Evolutionary conservation across 352 stramenopile genomes (phyloP).

Genomic region (Elongisporangium undulatum): DNA sequence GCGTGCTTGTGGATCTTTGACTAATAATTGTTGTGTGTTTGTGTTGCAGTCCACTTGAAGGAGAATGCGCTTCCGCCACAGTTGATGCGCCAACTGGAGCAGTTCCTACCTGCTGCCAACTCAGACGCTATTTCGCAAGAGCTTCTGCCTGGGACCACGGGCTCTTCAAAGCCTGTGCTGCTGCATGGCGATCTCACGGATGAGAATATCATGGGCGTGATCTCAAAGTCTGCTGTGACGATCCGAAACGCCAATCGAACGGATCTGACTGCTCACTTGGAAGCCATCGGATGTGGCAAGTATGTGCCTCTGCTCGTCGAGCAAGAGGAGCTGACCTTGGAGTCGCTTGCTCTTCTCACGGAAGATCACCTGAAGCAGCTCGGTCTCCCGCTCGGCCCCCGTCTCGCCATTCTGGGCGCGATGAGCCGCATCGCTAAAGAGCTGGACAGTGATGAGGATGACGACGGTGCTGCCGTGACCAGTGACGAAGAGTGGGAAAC

Average conservation of each 20-base stretch:
- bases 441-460: constrained; percentile 23
- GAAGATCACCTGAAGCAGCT: constrained; percentile 54
- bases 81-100: constrained; percentile 53
- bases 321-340: constrained; percentile 54
- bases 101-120: constrained; percentile 42
- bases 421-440: constrained; percentile 14
- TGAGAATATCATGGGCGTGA: constrained; percentile 70
- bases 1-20: background rate
- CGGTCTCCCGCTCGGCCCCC: constrained; percentile 53
- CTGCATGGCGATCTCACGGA: constrained; percentile 84
- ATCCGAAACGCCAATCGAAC: background rate
- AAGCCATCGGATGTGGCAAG: constrained; percentile 43
- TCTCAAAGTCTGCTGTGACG: background rate
- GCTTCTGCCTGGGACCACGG: constrained; percentile 32
- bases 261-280: constrained; percentile 29
- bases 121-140: constrained; percentile 19
- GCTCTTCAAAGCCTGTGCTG: constrained; percentile 37
- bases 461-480: constrained; percentile 11
- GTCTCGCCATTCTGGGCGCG: constrained; percentile 45
- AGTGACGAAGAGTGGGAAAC: constrained; percentile 38
- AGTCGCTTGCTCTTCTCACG: constrained; percentile 33
- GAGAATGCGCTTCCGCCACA: constrained; percentile 53
- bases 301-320: constrained; percentile 46
- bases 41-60: constrained; percentile 49
- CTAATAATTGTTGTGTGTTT: constrained; percentile 6